phyloP scores from a whole-genome alignment of 768 basidiomycete species.

The Lactarius sanguifluus region DNA sequence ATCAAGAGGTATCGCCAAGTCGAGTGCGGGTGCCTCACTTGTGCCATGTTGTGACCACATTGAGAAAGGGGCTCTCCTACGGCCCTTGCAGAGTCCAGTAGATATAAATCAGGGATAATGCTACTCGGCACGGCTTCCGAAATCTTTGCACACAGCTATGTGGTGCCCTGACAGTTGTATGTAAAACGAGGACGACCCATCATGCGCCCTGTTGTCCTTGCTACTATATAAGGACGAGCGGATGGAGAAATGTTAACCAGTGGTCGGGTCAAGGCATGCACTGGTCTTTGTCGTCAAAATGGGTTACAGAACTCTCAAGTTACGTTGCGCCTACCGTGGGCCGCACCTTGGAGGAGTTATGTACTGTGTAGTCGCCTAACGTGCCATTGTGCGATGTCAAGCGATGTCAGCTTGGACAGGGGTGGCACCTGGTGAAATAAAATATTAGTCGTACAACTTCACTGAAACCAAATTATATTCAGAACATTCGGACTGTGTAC shows the following conservation, averaged over 20 bases:
- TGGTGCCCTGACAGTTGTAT: constrained; percentile 1
- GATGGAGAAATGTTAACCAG: not conserved
- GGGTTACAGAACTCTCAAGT: not conserved
- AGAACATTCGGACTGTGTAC: no score
- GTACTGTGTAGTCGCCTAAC: not conserved
- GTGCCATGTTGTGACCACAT: not conserved
- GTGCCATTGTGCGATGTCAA: not conserved
- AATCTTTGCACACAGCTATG: not conserved
- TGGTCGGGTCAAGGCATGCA: not conserved
- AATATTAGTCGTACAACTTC: no score
- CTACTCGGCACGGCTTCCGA: constrained; percentile 17
- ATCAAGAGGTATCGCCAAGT: not conserved
- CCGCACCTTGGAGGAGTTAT: not conserved
- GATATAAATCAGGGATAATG: constrained; percentile 7
- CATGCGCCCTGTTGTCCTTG: not conserved
- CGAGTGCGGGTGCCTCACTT: constrained; percentile 2
- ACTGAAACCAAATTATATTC: no score
- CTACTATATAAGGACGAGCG: not conserved
- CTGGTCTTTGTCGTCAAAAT: not conserved
- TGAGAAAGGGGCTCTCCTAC: not conserved
- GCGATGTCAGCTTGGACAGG: not conserved
- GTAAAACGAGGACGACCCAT: not conserved
- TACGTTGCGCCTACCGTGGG: not conserved
- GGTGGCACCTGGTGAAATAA: not conserved
- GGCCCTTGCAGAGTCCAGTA: constrained; percentile 6